Evolutionary conservation across 148 eudicot species (phyloP).

Genomic region (Camellia lanceoleosa): DNA sequence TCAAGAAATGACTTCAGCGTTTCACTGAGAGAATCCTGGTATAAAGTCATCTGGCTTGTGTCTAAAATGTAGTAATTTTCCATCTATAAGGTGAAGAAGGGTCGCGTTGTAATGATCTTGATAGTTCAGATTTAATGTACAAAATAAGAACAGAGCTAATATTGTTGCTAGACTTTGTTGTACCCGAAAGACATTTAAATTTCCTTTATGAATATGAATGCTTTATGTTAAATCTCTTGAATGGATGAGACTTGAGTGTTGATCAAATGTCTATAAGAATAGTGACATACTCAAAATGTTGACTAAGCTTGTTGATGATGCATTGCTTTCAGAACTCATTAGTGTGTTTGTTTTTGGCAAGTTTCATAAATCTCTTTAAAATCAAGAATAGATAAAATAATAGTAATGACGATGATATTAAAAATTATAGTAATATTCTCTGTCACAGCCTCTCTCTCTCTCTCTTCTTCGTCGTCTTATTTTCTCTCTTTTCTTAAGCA

Average conservation of each 20-base stretch:
- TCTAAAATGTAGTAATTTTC: constrained; percentile 9
- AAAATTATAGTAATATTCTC: not conserved
- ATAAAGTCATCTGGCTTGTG: not conserved
- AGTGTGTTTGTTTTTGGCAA: too few relatives aligned
- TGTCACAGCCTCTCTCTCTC: not conserved
- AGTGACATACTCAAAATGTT: not conserved
- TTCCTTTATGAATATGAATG: not conserved
- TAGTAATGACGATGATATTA: not conserved
- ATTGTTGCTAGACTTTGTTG: not conserved
- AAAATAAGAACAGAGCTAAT: constrained; percentile 23
- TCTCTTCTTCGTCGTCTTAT: not conserved
- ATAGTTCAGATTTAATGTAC: constrained; percentile 21
- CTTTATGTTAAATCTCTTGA: not conserved
- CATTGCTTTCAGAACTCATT: too few relatives aligned
- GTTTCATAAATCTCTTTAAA: too few relatives aligned
- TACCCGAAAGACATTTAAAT: not conserved
- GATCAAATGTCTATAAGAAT: not conserved
- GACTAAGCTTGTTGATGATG: too few relatives aligned
- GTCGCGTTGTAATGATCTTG: not conserved
- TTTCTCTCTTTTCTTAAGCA: not conserved
- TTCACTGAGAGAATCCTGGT: not conserved
- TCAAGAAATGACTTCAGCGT: not conserved
- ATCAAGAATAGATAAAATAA: not conserved
- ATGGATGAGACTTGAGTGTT: not conserved
- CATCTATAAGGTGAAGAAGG: not conserved